Conservation (phyloP, 1,139 yeast species). For the Suhomyces guaymorum region DNA sequence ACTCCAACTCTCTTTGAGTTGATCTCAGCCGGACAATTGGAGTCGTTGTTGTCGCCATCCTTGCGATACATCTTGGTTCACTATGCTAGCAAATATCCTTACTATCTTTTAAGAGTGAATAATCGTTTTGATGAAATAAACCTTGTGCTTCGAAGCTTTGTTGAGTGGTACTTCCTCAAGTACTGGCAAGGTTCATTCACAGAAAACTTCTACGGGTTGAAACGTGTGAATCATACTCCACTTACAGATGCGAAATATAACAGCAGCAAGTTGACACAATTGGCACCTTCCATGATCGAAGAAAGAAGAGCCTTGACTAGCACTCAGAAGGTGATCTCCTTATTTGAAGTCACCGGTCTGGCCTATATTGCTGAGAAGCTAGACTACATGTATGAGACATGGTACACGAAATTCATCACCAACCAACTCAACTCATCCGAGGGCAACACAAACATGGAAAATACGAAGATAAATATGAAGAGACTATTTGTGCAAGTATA, state of each 20-base stretch:
- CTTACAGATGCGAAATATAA: slow-evolving; percentile 33
- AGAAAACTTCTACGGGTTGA: slow-evolving; percentile 89
- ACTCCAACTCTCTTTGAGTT: slow-evolving; percentile 84
- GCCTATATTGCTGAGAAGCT: slow-evolving; percentile 73
- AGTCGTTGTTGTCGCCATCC: slow-evolving; percentile 78
- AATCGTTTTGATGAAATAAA: slow-evolving; percentile 79
- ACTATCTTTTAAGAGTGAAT: slow-evolving; percentile 59
- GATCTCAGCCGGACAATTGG: slow-evolving; percentile 77
- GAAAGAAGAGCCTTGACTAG: slow-evolving; percentile 53
- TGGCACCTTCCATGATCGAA: slow-evolving; percentile 55
- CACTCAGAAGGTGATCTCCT: slow-evolving; percentile 57
- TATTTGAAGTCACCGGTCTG: slow-evolving; percentile 63
- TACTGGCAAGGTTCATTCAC: slow-evolving; percentile 87
- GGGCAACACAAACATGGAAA: slow-evolving; percentile 31
- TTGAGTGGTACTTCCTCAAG: slow-evolving; percentile 72
- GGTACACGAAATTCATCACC: slow-evolving; percentile 60
- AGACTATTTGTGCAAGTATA: slow-evolving; percentile 56
- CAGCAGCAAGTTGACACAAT: slow-evolving; percentile 37
- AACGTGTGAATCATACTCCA: slow-evolving; percentile 54
- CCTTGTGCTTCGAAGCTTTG: slow-evolving; percentile 56
- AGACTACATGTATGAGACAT: slow-evolving; percentile 62
- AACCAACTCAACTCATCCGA: slow-evolving; percentile 41
- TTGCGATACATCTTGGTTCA: slow-evolving; percentile 77
- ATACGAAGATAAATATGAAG: slow-evolving; percentile 34
- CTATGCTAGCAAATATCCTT: slow-evolving; percentile 79